phyloP scores from a whole-genome alignment of 495 filamentous ascomycete species.

The Amphirosellinia nigrospora region DNA sequence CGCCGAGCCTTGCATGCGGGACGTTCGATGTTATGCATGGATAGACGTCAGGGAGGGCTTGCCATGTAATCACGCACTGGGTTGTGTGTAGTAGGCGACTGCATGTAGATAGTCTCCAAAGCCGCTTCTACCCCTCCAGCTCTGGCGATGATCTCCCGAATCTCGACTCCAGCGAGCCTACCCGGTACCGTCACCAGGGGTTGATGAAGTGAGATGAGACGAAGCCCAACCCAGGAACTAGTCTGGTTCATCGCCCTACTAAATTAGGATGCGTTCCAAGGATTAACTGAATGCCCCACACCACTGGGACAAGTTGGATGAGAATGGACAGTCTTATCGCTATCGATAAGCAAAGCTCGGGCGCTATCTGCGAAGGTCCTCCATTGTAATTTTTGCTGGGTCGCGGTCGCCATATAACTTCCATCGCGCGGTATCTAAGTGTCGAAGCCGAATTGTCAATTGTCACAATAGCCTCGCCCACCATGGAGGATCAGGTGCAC shows the following conservation, averaged over 20 bases:
- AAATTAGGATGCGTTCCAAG: not conserved
- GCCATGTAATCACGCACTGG: not conserved
- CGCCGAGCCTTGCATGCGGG: conserved; percentile 20
- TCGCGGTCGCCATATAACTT: conserved; percentile 4
- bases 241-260: not conserved
- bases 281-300: not conserved
- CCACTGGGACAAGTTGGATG: not conserved
- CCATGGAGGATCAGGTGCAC: conserved; percentile 85
- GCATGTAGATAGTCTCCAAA: not conserved
- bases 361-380: not conserved
- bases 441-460: not conserved
- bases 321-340: not conserved
- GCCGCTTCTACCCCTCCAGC: conserved; percentile 9
- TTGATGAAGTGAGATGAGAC: not conserved
- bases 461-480: conserved; percentile 12
- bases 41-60: conserved; percentile 1
- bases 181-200: not conserved
- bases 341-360: conserved; percentile 24
- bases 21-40: not conserved
- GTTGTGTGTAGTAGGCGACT: not conserved
- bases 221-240: not conserved
- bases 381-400: conserved; percentile 13
- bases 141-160: not conserved
- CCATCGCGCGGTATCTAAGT: conserved; percentile 14
- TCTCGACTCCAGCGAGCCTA: conserved; percentile 2